Evolutionary conservation across 129 eudicot species (phyloP).

Genomic region (Mikania micrantha): DNA sequence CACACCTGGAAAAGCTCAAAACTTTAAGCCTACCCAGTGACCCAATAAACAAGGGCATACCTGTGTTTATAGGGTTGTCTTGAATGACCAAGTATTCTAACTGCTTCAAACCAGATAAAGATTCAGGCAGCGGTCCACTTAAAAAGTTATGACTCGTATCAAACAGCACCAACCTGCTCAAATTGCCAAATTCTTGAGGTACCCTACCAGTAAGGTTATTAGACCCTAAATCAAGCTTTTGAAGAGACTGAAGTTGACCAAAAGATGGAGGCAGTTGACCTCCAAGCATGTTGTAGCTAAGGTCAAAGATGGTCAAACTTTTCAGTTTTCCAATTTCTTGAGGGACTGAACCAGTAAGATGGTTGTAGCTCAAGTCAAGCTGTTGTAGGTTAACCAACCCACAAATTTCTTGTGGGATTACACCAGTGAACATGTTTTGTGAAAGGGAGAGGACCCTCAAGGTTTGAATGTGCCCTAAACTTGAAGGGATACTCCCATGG

Average conservation of each 20-base stretch:
- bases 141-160: slow-evolving; percentile 55
- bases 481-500: slow-evolving; percentile 45
- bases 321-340: slow-evolving; percentile 37
- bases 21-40: slow-evolving; percentile 40
- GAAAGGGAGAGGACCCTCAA: slow-evolving; percentile 40
- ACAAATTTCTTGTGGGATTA: slow-evolving; percentile 41
- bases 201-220: slow-evolving; percentile 39
- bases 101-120: slow-evolving; percentile 37
- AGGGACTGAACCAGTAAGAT: slow-evolving; percentile 45
- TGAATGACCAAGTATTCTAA: slow-evolving; percentile 51
- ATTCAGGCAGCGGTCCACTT: slow-evolving; percentile 55
- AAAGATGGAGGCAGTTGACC: slow-evolving; percentile 39
- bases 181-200: slow-evolving; percentile 46
- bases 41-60: slow-evolving; percentile 43
- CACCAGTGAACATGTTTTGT: slow-evolving; percentile 51
- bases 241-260: slow-evolving; percentile 41
- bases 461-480: slow-evolving; percentile 26
- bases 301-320: slow-evolving; percentile 54
- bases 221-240: slow-evolving; percentile 50
- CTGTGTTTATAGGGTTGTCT: slow-evolving; percentile 47
- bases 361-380: slow-evolving; percentile 58
- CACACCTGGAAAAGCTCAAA: slow-evolving; percentile 56
- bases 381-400: slow-evolving; percentile 41
- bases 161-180: slow-evolving; percentile 35
- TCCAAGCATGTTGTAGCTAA: slow-evolving; percentile 44